Base-by-base conservation (phyloP, 164 flowering plant genomes). In the Warburgia ugandensis region DNA sequence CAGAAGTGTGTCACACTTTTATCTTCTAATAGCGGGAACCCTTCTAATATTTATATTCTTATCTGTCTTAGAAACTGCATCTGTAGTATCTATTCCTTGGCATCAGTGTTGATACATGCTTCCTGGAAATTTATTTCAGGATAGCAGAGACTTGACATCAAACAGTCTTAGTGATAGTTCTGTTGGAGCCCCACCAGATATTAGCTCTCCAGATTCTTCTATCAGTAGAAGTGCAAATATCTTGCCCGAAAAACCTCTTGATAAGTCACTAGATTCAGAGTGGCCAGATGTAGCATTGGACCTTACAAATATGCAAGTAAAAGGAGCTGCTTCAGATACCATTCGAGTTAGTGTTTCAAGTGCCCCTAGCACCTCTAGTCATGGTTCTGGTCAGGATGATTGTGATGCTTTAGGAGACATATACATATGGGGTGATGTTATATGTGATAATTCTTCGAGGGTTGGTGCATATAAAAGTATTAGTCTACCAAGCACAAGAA, bases 341-440 rank as follows among this genome's bases (percentile, higher is more conserved):
- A 65, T 61, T 38, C 67, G 73, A 19, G 73, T 69, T 40, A 69
- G 73, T 61, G 73, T 69, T 46, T 69, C 73, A 54, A 69, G 73
- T 65, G 73, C 69, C 17, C 69, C 69, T 14, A 69, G 73, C 56
- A 61, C 73, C 23, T 69, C 73, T 37, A 69, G 69, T 55, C 73
- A 65, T 50, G 67, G 73, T 39, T 68, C 73, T 50, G 66, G 69
- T 21, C 73, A 58, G 50, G 69, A 65, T 51, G 69, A 69, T 54
- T 69, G 64, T 54, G 73, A 69, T 61, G 73, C 73, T 48, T 46
- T 69, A 38, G 73, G 73, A 13, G 69, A 69, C 47, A 58, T 69
- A 10, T 69, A 69, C 52, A 55, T 69, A 16, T 69, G 73, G 73
- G 73, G 73, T 45, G 69, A 69, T 21, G 50, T 65, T 53, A 63